Evolutionary conservation across 2,329 filamentous ascomycete genomes (phyloP), one percentile per base, ranked within the genome.

Genomic region (Paraphoma chrysanthemicola): DNA sequence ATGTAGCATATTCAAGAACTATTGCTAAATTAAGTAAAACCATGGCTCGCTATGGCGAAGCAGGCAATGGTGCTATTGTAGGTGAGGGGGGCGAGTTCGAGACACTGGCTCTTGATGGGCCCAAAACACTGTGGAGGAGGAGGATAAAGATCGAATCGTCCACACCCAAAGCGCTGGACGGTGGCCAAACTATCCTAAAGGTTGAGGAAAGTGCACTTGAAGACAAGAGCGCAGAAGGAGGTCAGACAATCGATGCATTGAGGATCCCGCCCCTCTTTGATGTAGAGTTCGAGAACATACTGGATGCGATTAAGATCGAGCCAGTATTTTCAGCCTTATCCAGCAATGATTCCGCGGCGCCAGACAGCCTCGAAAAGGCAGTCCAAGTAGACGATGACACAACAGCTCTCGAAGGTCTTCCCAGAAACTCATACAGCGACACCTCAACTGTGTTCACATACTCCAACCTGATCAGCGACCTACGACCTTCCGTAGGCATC

Each of bases 51-150:
- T 96, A 96, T 77, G 90, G 90, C 44, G 79, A 83, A 59, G 80
- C 79, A 69, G 80, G 85, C 57, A 79, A 83, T 60, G 92, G 91
- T 0, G 90, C 91, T 8, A 86, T 93, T 9, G 79, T 98, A 16
- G 95, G 95, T 1, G 95, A 98, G 75, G 95, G 95, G 6, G 95
- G 95, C 3, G 95, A 98, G 80, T 98, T 96, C 76, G 95, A 98
- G 83, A 98, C 93, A 30, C 80, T 98, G 50, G 92, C 95, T 44
- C 71, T 98, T 36, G 87, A 93, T 76, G 95, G 94, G 10, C 94
- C 94, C 8, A 68, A 71, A 0, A 79, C 80, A 48, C 74, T 97
- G 57, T 97, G 95, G 83, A 89, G 85, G 77, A 85, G 83, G 62
- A 85, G 82, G 49, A 90, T 98, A 59, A 79, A 82, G 42, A 80